Evolutionary conservation across 2,329 filamentous ascomycete genomes (phyloP), one percentile per base, ranked within the genome.

Genomic region (Chrysosphaeria jannelii): DNA sequence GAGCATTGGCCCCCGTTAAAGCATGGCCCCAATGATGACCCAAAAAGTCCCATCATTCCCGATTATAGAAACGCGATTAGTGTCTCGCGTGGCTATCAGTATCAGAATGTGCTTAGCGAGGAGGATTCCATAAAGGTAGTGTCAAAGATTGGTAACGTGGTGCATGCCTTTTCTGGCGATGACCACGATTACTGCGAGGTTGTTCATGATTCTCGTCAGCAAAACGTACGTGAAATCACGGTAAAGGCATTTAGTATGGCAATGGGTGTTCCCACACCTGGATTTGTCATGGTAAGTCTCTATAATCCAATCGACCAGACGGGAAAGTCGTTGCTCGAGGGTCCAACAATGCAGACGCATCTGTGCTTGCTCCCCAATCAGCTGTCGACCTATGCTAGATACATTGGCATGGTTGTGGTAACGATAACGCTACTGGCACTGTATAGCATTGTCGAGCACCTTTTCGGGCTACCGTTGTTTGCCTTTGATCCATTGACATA

Each of bases 171-270:
- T 39, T 90, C 78, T 0, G 85, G 85, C 8, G 85, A 97, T 35
- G 85, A 97, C 38, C 85, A 97, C 46, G 85, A 97, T 46, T 91
- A 93, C 46, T 97, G 85, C 45, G 79, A 90, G 36, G 48, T 93
- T 5, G 54, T 66, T 1, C 85, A 97, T 42, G 61, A 64, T 3
- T 53, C 60, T 10, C 61, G 66, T 28, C 64, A 64, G 30, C 55
- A 53, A 16, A 57, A 53, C 13, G 59, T 68, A 15, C 53, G 51
- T 23, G 85, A 97, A 41, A 88, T 91, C 31, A 97, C 85, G 0
- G 78, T 93, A 35, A 97, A 97, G 47, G 79, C 70, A 37, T 63
- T 88, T 33, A 88, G 68, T 36, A 90, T 81, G 76, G 78, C 76
- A 10, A 93, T 93, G 85, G 79, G 85, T 6, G 72, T 97, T 1